phyloP scores from a whole-genome alignment of 192 early-diverging fungal species.

The Dimargaris xerosporica region DNA sequence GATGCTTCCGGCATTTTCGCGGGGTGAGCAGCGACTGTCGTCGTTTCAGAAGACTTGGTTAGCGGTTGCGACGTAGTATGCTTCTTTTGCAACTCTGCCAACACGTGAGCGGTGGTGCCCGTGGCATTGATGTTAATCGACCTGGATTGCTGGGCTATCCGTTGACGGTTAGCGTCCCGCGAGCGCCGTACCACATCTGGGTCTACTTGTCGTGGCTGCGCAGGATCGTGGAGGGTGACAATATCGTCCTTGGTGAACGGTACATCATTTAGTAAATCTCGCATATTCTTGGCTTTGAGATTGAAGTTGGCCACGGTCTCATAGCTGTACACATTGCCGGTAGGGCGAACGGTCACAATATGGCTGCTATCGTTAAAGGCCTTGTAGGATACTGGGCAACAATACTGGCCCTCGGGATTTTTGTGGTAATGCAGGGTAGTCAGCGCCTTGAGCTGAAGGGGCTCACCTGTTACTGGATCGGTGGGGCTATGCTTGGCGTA shows the following conservation, averaged over 20 bases:
- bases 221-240: constrained; percentile 64
- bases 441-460: constrained; percentile 54
- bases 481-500: constrained; percentile 67
- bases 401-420: constrained; percentile 62
- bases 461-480: constrained; percentile 72
- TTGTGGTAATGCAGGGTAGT: constrained; percentile 68
- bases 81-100: constrained; percentile 32
- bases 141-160: too few relatives aligned
- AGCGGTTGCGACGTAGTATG: neutral
- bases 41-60: neutral
- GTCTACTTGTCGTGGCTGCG: neutral
- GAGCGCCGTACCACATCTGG: neutral
- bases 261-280: constrained; percentile 72
- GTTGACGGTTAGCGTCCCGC: neutral
- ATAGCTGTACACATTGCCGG: constrained; percentile 78
- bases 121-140: constrained; percentile 35
- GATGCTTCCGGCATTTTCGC: neutral
- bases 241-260: constrained; percentile 78
- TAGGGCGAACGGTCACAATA: constrained; percentile 71
- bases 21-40: too few relatives aligned
- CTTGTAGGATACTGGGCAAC: constrained; percentile 84
- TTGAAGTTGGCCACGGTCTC: constrained; percentile 78
- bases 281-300: constrained; percentile 70
- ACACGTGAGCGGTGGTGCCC: constrained; percentile 36
- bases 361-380: constrained; percentile 69